These are phyloP conservation scores for Pouteria campechiana DNA, from an alignment of 179 eudicot genomes.

Conservation along the genomic window DNA sequence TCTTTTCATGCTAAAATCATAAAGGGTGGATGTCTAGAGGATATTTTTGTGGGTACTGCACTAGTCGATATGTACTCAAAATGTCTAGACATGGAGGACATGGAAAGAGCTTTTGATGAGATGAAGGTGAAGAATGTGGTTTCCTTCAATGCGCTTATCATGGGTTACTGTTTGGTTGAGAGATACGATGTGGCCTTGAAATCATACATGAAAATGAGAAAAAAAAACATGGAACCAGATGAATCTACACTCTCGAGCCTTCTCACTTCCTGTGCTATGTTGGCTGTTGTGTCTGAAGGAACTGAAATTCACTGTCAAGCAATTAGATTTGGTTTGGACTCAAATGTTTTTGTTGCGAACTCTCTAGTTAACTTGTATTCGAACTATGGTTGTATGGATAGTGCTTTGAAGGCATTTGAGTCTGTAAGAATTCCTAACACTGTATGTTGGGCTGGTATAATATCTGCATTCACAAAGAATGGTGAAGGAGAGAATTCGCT, in stretches of 20 bases:
- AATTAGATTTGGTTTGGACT: conserved; percentile 34
- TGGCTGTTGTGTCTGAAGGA: too few species aligned
- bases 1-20: too few species aligned
- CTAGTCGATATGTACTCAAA: conserved; percentile 28
- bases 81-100: conserved; percentile 15
- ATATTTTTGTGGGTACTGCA: conserved; percentile 19
- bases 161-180: conserved; percentile 15
- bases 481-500: conserved; percentile 43
- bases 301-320: conserved; percentile 58
- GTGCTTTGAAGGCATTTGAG: conserved; percentile 34
- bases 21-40: too few species aligned
- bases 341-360: conserved; percentile 36
- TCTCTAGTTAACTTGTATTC: conserved; percentile 89
- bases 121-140: conserved; percentile 26
- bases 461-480: conserved; percentile 60
- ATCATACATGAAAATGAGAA: conserved; percentile 17
- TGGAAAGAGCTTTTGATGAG: conserved; percentile 11
- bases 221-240: conserved; percentile 11
- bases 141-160: conserved; percentile 28
- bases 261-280: conserved; percentile 19
- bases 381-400: conserved; percentile 45
- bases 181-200: conserved; percentile 14
- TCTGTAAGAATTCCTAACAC: conserved; percentile 52
- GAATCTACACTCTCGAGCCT: conserved; percentile 16
- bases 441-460: conserved; percentile 71